Base-by-base conservation (phyloP, 208 protist genomes). In the Acanthamoeba royreba region DNA sequence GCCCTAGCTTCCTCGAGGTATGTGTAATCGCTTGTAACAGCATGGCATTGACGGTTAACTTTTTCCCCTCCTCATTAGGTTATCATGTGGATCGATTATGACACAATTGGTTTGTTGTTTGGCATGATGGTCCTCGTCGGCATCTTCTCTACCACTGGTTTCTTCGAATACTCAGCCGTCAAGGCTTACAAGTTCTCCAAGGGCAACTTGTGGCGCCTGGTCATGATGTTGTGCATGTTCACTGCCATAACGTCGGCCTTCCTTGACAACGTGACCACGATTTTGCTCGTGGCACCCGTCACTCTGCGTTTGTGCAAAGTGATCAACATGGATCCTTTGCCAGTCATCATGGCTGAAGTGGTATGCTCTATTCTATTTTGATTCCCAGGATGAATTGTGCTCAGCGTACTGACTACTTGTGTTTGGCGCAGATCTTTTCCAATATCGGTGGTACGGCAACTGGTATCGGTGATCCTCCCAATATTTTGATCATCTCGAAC, bases 231-330 rank as follows among this genome's bases (percentile, higher is more conserved):
- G 5, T 81, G 69, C 69, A 22, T n/a, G 17, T 81, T 81, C 33
- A 40, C 33, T n/a, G 25, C 28, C 49, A n/a, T 97, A 25, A 42
- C 96, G 19, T 97, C 95, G 19, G 96, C 96, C 40, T 97, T 98
- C 49, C 55, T 98, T 17, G 97, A 98, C 94, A 98, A 97, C 92
- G 96, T 97, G 40, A 98, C 97, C 19, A 96, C 95, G 40, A 97
- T 98, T 28, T 86, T 98, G 40, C 93, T 98, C 9, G 66, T 97
- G 9, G 55, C 87, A 4, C 97, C 97, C n/a, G 96, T 98, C 17
- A 97, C 95, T 19, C 79, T 97, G 79, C 53, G 93, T 25, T 90
- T 98, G 22, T 94, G 93, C 93, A 89, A 92, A 22, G 46, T 96
- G 35, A 22, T 98, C 11, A 42, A 95, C 66, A 38, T 97, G n/a